These are phyloP conservation scores for Dendrobium huoshanense DNA, from an alignment of 106 monocot genomes.

Conservation along the genomic window DNA sequence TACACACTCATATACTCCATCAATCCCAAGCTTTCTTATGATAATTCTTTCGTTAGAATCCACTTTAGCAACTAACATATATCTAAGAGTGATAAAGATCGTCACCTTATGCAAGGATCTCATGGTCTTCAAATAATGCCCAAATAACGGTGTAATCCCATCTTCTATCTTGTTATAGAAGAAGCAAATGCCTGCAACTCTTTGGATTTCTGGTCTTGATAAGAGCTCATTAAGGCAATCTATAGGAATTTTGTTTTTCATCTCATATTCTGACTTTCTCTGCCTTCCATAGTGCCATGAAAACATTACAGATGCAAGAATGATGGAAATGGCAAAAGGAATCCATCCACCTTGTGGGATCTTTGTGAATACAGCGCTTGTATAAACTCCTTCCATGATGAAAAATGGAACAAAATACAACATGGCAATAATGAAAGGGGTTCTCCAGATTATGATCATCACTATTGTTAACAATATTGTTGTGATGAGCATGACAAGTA, in stretches of 20 bases:
- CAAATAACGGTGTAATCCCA: constrained; percentile 55
- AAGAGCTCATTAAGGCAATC: constrained; percentile 31
- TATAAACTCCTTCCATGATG: constrained; percentile 55
- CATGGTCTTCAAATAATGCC: constrained; percentile 53
- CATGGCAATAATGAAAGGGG: constrained; percentile 23
- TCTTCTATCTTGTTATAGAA: constrained; percentile 71
- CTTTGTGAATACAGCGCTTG: constrained; percentile 58
- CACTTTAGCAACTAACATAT: constrained; percentile 51
- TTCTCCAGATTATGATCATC: constrained; percentile 73
- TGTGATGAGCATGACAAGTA: constrained; percentile 87
- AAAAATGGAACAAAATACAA: constrained; percentile 46
- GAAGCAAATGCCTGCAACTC: constrained; percentile 67
- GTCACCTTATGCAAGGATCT: constrained; percentile 50
- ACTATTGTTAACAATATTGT: constrained; percentile 70
- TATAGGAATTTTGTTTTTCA: constrained; percentile 35
- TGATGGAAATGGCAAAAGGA: constrained; percentile 58
- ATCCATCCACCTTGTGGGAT: constrained; percentile 70
- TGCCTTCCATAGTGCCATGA: constrained; percentile 72
- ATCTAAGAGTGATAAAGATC: constrained; percentile 45
- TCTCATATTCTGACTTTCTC: constrained; percentile 52
- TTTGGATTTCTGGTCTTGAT: constrained; percentile 21
- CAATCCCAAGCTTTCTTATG: constrained; percentile 30
- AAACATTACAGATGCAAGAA: constrained; percentile 64
- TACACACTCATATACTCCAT: constrained; percentile 46
- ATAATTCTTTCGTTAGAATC: constrained; percentile 31